Evolutionary conservation across 768 basidiomycete genomes (phyloP), one percentile per base, ranked within the genome.

Genomic region (Hericium erinaceus): DNA sequence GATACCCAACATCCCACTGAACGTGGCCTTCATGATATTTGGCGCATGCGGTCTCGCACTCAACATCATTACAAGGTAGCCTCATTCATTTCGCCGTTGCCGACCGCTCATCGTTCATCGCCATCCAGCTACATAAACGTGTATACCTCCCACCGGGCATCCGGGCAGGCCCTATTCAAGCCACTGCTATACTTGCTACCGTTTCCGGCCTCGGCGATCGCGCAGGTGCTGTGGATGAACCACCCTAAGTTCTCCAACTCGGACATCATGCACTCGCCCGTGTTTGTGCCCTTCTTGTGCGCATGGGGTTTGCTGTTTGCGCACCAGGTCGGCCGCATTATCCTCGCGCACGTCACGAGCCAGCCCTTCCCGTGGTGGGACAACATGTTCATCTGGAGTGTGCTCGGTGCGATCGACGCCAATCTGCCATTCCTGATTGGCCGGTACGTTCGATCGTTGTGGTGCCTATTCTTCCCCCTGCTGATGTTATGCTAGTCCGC

Each of bases 231-330:
- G 33, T 99, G 95, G 95, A 78, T 98, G 16, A 76, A 82, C 18
- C 82, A 84, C 28, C 87, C 91, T 9, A 71, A 79, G 18, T 73
- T 75, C 64, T 72, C 77, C 56, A 72, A 82, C 57, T 84, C 85
- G 2, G 75, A 74, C n/a, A 82, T 95, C 68, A 75, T 97, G 41
- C 76, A 87, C 63, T 89, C 89, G 1, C 75, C 84, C 1, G 77
- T 85, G 24, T 85, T 98, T 67, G 73, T 98, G 11, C 92, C 94
- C 3, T 97, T 95, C 75, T 71, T 95, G 16, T 87, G 84, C 64
- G 85, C 89, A 18, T 98, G 95, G 94, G 95, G 94, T n/a, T 69
- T 90, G 54, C 88, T 90, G 69, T 91, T 92, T 62, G 87, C 89
- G 28, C 89, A 91, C 61, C 87, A 94, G 68, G 95, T 97, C 39